phyloP scores from a whole-genome alignment of 2,329 filamentous ascomycete species.

The Rhynchosporium agropyri region DNA sequence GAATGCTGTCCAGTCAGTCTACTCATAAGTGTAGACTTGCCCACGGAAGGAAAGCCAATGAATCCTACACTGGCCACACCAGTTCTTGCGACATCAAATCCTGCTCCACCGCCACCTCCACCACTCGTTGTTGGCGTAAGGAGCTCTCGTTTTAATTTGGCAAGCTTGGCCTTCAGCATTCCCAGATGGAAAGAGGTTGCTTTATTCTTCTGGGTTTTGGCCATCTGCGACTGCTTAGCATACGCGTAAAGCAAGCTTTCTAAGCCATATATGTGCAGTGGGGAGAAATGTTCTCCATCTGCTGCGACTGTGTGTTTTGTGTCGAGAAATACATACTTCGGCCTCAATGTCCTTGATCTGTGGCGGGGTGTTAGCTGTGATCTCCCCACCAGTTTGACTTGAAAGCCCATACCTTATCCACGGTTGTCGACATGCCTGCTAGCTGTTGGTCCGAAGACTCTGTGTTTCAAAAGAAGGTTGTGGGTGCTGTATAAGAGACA shows the following conservation, averaged over 20 bases:
- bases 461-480: neutral
- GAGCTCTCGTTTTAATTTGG: slow-evolving; percentile 95
- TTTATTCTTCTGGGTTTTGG: slow-evolving; percentile 96
- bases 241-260: neutral
- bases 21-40: slow-evolving; percentile 98
- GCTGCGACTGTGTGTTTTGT: neutral
- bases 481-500: neutral
- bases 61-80: slow-evolving; percentile 97
- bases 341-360: slow-evolving; percentile 96
- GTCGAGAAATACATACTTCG: slow-evolving; percentile 65
- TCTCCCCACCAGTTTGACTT: slow-evolving; percentile 1
- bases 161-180: slow-evolving; percentile 96
- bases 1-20: slow-evolving; percentile 94
- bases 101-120: slow-evolving; percentile 74
- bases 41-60: slow-evolving; percentile 97
- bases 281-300: neutral
- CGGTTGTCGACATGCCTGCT: slow-evolving; percentile 85
- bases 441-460: slow-evolving; percentile 10
- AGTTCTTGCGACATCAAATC: slow-evolving; percentile 97
- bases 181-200: slow-evolving; percentile 90
- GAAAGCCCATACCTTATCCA: slow-evolving; percentile 76
- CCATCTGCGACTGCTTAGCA: slow-evolving; percentile 65
- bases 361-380: slow-evolving; percentile 37
- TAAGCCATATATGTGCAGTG: neutral
- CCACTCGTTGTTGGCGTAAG: slow-evolving; percentile 83